Evolutionary conservation across 1,284 basidiomycete species (phyloP).

Genomic region (Rugosomyces carneus): DNA sequence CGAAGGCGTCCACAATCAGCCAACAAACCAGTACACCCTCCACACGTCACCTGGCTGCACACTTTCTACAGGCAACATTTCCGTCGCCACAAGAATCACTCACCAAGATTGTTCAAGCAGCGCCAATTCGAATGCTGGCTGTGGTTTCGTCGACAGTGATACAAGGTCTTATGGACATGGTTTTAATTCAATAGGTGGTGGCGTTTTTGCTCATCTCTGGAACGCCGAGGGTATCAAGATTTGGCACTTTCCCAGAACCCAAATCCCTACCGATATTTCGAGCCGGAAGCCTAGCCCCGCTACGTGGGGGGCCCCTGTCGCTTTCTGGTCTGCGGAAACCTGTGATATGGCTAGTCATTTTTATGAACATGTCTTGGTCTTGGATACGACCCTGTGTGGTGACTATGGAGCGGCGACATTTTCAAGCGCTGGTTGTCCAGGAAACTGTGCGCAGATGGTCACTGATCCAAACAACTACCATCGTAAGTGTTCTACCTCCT

Average conservation of each 20-base stretch:
- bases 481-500: too few relatives aligned
- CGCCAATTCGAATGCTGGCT: slow-evolving; percentile 54
- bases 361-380: slow-evolving; percentile 57
- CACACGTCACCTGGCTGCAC: slow-evolving; percentile 60
- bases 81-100: slow-evolving; percentile 27
- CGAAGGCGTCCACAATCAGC: slow-evolving; percentile 59
- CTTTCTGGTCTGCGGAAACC: slow-evolving; percentile 52
- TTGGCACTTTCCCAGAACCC: slow-evolving; percentile 56
- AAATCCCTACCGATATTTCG: slow-evolving; percentile 35
- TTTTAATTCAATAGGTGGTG: slow-evolving; percentile 65
- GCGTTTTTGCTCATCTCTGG: slow-evolving; percentile 74
- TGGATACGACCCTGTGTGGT: slow-evolving; percentile 64
- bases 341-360: slow-evolving; percentile 71
- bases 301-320: slow-evolving; percentile 63
- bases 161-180: slow-evolving; percentile 56
- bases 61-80: slow-evolving; percentile 31
- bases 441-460: slow-evolving; percentile 63
- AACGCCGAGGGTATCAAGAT: slow-evolving; percentile 62
- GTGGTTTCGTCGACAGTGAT: slow-evolving; percentile 53
- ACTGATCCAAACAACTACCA: slow-evolving; percentile 58
- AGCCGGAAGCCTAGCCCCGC: slow-evolving; percentile 51
- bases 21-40: slow-evolving; percentile 64
- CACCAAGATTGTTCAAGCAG: slow-evolving; percentile 44
- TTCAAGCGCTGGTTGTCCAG: slow-evolving; percentile 52
- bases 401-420: slow-evolving; percentile 61